Conservation (phyloP, 164 flowering plant genomes). For the Kalanchoe fedtschenkoi region DNA sequence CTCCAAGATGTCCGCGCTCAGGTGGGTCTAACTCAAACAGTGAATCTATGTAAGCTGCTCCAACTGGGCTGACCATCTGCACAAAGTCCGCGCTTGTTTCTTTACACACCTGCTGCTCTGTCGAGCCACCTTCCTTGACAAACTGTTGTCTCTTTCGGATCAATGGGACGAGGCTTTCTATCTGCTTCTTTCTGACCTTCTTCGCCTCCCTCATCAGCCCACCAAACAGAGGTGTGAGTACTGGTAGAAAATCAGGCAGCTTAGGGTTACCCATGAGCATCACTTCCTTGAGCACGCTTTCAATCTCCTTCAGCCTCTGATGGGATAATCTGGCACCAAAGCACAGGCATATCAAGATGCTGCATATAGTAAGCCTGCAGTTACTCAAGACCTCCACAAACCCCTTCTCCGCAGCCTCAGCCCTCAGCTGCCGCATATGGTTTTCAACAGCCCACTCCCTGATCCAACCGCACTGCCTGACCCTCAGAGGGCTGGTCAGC, state of each 20-base stretch:
- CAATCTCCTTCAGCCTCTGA: conserved; percentile 36
- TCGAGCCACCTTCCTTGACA: conserved; percentile 27
- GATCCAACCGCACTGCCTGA: conserved; percentile 65
- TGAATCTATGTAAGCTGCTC: conserved; percentile 83
- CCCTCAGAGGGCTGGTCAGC: conserved; percentile 49
- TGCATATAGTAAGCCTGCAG: conserved; percentile 69
- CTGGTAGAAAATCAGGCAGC: conserved; percentile 81
- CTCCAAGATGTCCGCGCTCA: conserved; percentile 40
- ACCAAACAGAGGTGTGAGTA: conserved; percentile 52
- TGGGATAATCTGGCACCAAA: conserved; percentile 66
- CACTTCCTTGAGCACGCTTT: conserved; percentile 64
- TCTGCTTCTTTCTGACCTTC: conserved; percentile 47
- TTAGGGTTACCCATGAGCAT: conserved; percentile 60
- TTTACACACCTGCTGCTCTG: neutral
- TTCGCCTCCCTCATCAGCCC: conserved; percentile 43
- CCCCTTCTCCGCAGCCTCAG: conserved; percentile 29
- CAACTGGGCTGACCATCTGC: conserved; percentile 60
- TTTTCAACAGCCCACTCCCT: conserved; percentile 59
- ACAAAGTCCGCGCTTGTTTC: neutral
- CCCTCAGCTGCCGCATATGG: conserved; percentile 42
- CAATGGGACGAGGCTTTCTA: conserved; percentile 57
- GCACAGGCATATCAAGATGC: conserved; percentile 67
- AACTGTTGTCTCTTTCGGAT: conserved; percentile 38
- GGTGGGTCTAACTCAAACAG: conserved; percentile 38
- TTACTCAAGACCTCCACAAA: conserved; percentile 67